phyloP scores from a whole-genome alignment of 345 rosid species.

The Eucalyptus sp. region DNA sequence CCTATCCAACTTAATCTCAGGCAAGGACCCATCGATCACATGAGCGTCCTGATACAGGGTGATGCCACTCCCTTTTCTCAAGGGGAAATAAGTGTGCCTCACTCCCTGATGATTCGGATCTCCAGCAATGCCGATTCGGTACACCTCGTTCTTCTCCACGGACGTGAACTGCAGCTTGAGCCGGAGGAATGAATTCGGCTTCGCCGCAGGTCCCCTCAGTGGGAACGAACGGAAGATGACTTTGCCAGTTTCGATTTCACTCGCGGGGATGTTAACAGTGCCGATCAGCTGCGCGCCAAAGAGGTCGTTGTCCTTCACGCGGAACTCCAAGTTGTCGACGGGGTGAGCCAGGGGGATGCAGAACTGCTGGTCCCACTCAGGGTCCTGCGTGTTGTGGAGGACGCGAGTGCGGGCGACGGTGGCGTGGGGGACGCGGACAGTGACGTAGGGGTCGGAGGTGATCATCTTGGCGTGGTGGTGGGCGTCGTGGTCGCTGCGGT shows the following conservation, averaged over 20 bases:
- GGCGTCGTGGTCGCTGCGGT: neutral
- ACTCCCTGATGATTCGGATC: conserved; percentile 58
- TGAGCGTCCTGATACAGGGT: conserved; percentile 93
- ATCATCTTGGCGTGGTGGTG: conserved; percentile 31
- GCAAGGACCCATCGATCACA: conserved; percentile 27
- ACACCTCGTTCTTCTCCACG: conserved; percentile 36
- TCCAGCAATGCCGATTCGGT: conserved; percentile 47
- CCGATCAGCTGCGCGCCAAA: conserved; percentile 81
- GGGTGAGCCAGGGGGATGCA: conserved; percentile 67
- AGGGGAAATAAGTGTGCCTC: conserved; percentile 59
- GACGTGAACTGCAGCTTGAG: conserved; percentile 60
- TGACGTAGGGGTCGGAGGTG: conserved; percentile 82
- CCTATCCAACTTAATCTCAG: conserved; percentile 17
- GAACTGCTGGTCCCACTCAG: conserved; percentile 68
- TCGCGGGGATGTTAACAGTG: conserved; percentile 33
- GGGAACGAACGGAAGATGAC: conserved; percentile 39
- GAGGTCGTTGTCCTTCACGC: conserved; percentile 71
- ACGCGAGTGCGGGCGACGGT: conserved; percentile 83
- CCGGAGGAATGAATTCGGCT: conserved; percentile 35
- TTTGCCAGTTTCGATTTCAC: conserved; percentile 23
- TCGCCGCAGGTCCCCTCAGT: conserved; percentile 31
- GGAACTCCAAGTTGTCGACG: conserved; percentile 43
- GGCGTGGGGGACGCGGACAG: conserved; percentile 78
- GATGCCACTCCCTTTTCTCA: conserved; percentile 56
- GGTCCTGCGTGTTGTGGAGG: conserved; percentile 50